Percentiles rank a stretch among this genome's conserved stretches.
phyloP scores from a whole-genome alignment of 805 yeast genomes.

The Saturnispora galanensis region DNA sequence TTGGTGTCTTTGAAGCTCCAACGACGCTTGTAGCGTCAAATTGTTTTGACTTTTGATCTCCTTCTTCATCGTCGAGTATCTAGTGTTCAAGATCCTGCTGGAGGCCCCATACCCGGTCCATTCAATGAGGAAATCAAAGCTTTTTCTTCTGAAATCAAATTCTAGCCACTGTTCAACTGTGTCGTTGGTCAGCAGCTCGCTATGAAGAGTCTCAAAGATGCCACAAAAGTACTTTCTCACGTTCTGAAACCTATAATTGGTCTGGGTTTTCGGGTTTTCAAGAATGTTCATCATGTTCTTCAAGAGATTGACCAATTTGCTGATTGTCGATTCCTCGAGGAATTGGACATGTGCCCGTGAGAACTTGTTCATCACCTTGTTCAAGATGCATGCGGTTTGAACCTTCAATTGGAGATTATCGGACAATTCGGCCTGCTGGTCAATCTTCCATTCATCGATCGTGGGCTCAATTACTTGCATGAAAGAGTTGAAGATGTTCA shows the following conservation, averaged over 20 bases:
- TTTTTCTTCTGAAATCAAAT: slow-evolving; percentile 73
- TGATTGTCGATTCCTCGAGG: slow-evolving; percentile 60
- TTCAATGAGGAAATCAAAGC: slow-evolving; percentile 74
- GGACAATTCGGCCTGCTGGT: slow-evolving; percentile 14
- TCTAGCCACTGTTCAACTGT: slow-evolving; percentile 57
- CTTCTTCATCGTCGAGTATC: slow-evolving; percentile 51
- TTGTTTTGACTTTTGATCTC: slow-evolving; percentile 29
- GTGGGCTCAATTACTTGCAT: slow-evolving; percentile 64
- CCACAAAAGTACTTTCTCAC: slow-evolving; percentile 79
- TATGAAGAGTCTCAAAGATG: slow-evolving; percentile 63
- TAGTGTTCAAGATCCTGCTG: slow-evolving; percentile 47
- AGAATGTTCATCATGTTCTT: slow-evolving; percentile 50
- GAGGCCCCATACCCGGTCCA: slow-evolving; percentile 91
- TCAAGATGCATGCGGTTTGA: slow-evolving; percentile 69
- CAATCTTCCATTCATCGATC: slow-evolving; percentile 47
- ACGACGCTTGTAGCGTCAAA: slow-evolving; percentile 54
- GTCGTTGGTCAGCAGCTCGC: slow-evolving; percentile 38
- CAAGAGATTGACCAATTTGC: slow-evolving; percentile 50
- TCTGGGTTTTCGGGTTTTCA: slow-evolving; percentile 47
- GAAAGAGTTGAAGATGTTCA: slow-evolving; percentile 77
- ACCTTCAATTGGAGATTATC: slow-evolving; percentile 37
- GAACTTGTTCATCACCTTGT: slow-evolving; percentile 57
- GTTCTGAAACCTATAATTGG: slow-evolving; percentile 61
- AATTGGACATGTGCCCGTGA: slow-evolving; percentile 40
- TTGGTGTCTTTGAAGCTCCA: slow-evolving; percentile 70